Evolutionary conservation across 2,329 filamentous ascomycete species (phyloP).

Genomic region (Aureobasidium sp.): DNA sequence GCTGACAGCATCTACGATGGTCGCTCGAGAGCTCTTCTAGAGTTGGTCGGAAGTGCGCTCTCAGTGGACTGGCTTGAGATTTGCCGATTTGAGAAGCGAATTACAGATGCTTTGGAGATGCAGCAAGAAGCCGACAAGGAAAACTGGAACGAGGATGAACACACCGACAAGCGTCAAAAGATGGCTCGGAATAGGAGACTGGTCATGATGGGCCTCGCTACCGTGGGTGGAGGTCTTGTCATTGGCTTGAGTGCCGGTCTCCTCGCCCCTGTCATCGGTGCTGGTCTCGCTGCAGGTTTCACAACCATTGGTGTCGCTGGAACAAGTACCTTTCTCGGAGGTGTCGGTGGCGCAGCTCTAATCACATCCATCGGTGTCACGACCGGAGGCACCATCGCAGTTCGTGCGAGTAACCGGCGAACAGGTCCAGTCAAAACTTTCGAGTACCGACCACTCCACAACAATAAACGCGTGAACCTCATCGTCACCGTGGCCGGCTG

Average conservation of each 20-base stretch:
- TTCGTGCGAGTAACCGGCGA: slow-evolving; percentile 75
- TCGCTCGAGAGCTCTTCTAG: slow-evolving; percentile 75
- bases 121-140: slow-evolving; percentile 90
- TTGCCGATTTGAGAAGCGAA: slow-evolving; percentile 91
- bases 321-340: slow-evolving; percentile 81
- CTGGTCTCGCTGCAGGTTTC: slow-evolving; percentile 87
- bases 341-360: slow-evolving; percentile 84
- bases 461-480: slow-evolving; percentile 94
- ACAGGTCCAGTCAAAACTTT: slow-evolving; percentile 93
- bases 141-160: slow-evolving; percentile 95
- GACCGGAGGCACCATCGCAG: slow-evolving; percentile 79
- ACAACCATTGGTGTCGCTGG: slow-evolving; percentile 90
- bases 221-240: slow-evolving; percentile 87
- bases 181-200: slow-evolving; percentile 73
- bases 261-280: slow-evolving; percentile 87
- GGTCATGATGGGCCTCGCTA: slow-evolving; percentile 93
- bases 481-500: slow-evolving; percentile 93
- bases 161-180: slow-evolving; percentile 82
- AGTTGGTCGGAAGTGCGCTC: slow-evolving; percentile 72
- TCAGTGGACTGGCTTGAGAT: slow-evolving; percentile 87
- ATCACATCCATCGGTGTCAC: slow-evolving; percentile 86
- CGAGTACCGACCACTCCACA: slow-evolving; percentile 92
- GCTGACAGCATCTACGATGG: slow-evolving; percentile 92
- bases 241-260: slow-evolving; percentile 92
- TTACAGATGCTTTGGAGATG: slow-evolving; percentile 96